A percentile compares a stretch with the other conserved stretches of the same genome.
Evolutionary conservation across 2,329 filamentous ascomycete species (phyloP).

Genomic region (Fusarium oligoseptatum): DNA sequence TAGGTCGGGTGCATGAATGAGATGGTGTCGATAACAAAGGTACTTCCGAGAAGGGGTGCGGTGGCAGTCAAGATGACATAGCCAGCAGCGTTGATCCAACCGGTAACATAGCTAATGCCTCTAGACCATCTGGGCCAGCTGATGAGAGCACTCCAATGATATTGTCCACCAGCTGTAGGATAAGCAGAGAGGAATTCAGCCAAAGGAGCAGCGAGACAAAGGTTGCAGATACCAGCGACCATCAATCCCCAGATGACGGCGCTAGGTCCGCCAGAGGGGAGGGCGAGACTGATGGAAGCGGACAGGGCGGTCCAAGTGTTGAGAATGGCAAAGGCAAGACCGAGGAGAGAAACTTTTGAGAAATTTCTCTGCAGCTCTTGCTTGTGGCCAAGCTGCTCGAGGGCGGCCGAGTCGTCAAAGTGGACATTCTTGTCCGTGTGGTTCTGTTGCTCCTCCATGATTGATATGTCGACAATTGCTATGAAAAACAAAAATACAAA

Average conservation of each 20-base stretch:
- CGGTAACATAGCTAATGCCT: conserved; percentile 76
- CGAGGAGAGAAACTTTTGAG: conserved; percentile 62
- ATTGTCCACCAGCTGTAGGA: conserved; percentile 71
- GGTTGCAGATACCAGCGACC: conserved; percentile 75
- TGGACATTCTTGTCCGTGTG: conserved; percentile 33
- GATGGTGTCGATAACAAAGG: conserved; percentile 76
- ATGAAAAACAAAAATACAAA: not conserved
- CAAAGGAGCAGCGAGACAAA: conserved; percentile 76
- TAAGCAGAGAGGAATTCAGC: conserved; percentile 80
- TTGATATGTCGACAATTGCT: not conserved
- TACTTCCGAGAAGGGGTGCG: conserved; percentile 75
- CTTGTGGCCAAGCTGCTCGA: conserved; percentile 61
- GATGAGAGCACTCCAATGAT: conserved; percentile 79
- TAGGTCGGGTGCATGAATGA: conserved; percentile 71
- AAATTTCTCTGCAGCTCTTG: conserved; percentile 65
- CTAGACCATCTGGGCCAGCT: conserved; percentile 71
- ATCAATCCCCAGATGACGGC: conserved; percentile 79
- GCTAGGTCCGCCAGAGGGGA: conserved; percentile 78
- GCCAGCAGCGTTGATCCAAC: conserved; percentile 80
- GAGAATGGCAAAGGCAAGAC: conserved; percentile 63
- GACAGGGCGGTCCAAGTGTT: conserved; percentile 65
- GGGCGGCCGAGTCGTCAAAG: conserved; percentile 53
- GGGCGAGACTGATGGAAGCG: conserved; percentile 60
- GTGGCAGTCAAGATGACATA: conserved; percentile 79
- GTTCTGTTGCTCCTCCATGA: conserved; percentile 39